Conservation (phyloP, 2,329 filamentous ascomycete species). For the Fusarium verticillioides region DNA sequence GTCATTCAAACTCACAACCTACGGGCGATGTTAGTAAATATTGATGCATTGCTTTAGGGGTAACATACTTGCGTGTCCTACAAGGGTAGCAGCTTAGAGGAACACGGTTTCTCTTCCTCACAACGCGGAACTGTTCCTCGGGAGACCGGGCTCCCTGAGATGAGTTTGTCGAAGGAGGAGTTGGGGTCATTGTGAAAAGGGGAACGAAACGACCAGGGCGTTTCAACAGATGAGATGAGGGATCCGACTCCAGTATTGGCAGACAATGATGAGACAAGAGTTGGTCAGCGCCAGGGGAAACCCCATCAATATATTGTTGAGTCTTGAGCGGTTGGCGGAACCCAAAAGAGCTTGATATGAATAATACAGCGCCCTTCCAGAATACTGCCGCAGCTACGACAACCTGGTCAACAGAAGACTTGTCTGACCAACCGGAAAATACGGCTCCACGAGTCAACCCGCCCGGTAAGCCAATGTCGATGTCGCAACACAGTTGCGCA, state of each 20-base stretch:
- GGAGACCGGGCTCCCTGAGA: constrained; percentile 83
- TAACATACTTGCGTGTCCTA: constrained; percentile 85
- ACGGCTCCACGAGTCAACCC: constrained; percentile 21
- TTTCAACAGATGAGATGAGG: constrained; percentile 40
- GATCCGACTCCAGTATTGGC: constrained; percentile 21
- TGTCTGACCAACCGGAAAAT: constrained; percentile 27
- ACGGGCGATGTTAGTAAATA: constrained; percentile 48
- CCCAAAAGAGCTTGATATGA: constrained; percentile 1
- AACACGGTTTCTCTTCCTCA: constrained; percentile 91
- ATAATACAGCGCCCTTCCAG: constrained; percentile 11
- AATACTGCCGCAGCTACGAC: constrained; percentile 25
- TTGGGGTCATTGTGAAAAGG: constrained; percentile 72
- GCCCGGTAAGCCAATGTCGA: constrained; percentile 7
- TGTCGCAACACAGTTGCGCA: constrained; percentile 1
- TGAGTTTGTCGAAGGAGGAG: constrained; percentile 80
- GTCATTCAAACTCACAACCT: constrained; percentile 50
- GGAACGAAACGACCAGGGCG: constrained; percentile 29
- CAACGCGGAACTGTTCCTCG: constrained; percentile 86
- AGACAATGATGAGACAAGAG: constrained; percentile 18
- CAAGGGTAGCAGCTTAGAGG: constrained; percentile 93
- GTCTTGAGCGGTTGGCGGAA: constrained; percentile 11
- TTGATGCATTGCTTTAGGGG: constrained; percentile 21
- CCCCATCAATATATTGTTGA: constrained; percentile 45
- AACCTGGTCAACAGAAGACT: constrained; percentile 10
- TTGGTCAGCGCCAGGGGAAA: constrained; percentile 34